Evolutionary conservation across 2,329 filamentous ascomycete species (phyloP), one percentile per base, ranked within the genome.

Genomic region (Curvularia spicifera): DNA sequence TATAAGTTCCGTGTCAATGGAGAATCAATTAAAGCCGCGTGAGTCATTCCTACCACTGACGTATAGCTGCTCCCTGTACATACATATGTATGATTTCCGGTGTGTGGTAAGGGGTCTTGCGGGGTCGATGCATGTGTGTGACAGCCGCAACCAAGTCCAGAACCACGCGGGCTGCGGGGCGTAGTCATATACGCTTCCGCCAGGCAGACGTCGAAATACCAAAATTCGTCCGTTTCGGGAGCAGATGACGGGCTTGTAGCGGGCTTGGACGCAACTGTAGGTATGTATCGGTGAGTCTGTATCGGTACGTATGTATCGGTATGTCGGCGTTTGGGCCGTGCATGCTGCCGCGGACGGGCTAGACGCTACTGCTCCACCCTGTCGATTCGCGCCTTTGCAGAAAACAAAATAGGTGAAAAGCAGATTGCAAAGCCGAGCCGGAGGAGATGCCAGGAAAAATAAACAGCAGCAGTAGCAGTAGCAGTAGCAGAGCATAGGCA

Each of bases 361-460:
- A 15, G 7, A 10, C 24, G 42, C 42, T 5, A 44, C 42, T 6
- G 53, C 60, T 54, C 60, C 60, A 57, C 60, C 26, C 12, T 31
- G 24, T 52, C 53, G 44, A 51, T 42, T 48, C 47, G 43, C 31
- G 37, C 20, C 47, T 44, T 44, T 24, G 28, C 18, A 26, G 12
- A 28, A 44, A 43, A 52, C 47, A 35, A 42, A 50, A 52, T 46
- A 26, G 33, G 46, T 28, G 35, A 51, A 43, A 48, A 52, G 35
- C 35, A 8, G n/a, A 48, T 35, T 50, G 35, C 26, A 13, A 45
- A 50, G 46, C 53, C 48, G 29, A 29, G 42, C 46, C 39, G 35
- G 37, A 56, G n/a, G 31, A 55, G 3, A 29, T 44, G 52, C 33
- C 28, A 18, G 40, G 28, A 29, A 15, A 29, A 18, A 18, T 12